A percentile compares a stretch with the other conserved stretches of the same genome.
These are phyloP conservation scores for Phialophora tarda DNA, from an alignment of 2,329 filamentous ascomycete genomes.

Conservation along the genomic window DNA sequence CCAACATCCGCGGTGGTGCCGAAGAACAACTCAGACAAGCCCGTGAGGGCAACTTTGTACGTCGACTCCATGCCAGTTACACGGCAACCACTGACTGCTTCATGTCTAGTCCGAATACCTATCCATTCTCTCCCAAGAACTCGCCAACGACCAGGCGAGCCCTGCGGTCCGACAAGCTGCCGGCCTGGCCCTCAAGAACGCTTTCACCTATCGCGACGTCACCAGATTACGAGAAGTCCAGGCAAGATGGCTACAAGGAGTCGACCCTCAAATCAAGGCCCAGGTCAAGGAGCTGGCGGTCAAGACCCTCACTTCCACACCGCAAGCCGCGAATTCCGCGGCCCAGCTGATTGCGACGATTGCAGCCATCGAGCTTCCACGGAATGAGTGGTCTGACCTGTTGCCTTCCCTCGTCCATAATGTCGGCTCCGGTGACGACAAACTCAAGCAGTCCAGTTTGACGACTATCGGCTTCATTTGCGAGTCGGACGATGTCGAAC, in stretches of 20 bases:
- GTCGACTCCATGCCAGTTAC: slow-evolving; percentile 43
- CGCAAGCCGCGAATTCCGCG: slow-evolving; percentile 83
- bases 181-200: slow-evolving; percentile 96
- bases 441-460: slow-evolving; percentile 92
- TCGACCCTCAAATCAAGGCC: slow-evolving; percentile 79
- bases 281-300: slow-evolving; percentile 90
- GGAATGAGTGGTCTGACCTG: slow-evolving; percentile 90
- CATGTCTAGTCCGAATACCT: slow-evolving; percentile 80
- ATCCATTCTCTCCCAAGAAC: slow-evolving; percentile 86
- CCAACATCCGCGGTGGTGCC: slow-evolving; percentile 83
- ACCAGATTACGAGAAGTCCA: slow-evolving; percentile 87
- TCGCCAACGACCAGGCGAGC: slow-evolving; percentile 86
- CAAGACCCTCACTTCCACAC: slow-evolving; percentile 81
- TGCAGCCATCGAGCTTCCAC: slow-evolving; percentile 90
- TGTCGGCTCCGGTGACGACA: slow-evolving; percentile 82
- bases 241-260: slow-evolving; percentile 86
- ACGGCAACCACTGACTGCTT: neutral
- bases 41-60: slow-evolving; percentile 93
- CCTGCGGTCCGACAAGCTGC: slow-evolving; percentile 89
- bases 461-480: slow-evolving; percentile 98
- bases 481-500: slow-evolving; percentile 87
- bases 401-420: slow-evolving; percentile 89
- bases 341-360: slow-evolving; percentile 96
- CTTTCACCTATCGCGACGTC: slow-evolving; percentile 92
- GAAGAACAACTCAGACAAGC: slow-evolving; percentile 94